phyloP scores from a whole-genome alignment of 176 grass and related monocot species.

The Oryza australiensis region DNA sequence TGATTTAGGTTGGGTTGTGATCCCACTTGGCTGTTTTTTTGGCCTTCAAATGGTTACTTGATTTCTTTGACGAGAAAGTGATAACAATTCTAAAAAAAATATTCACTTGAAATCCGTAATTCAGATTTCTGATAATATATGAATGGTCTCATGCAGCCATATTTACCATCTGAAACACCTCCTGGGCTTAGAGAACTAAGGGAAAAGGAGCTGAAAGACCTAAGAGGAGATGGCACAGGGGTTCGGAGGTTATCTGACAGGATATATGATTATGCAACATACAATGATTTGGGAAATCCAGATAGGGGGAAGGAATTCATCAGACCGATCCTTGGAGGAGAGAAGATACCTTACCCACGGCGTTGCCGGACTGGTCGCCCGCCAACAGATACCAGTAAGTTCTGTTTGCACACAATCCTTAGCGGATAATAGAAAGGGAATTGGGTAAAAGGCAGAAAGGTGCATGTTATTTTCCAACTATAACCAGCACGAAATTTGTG shows the following conservation, averaged over 20 bases:
- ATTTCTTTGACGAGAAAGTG: background rate
- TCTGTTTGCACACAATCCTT: constrained; percentile 30
- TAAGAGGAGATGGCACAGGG: constrained; percentile 80
- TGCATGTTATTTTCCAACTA: constrained; percentile 39
- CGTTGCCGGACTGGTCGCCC: constrained; percentile 84
- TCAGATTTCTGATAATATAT: constrained; percentile 34
- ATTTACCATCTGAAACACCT: constrained; percentile 86
- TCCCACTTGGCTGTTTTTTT: background rate
- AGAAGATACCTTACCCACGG: constrained; percentile 84
- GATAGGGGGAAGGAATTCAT: constrained; percentile 64
- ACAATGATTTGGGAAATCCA: constrained; percentile 97
- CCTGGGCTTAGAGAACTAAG: constrained; percentile 71
- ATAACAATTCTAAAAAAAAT: background rate
- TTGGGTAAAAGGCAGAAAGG: constrained; percentile 26
- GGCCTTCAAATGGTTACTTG: background rate
- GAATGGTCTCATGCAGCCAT: constrained; percentile 68
- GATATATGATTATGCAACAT: constrained; percentile 81
- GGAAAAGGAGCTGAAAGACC: constrained; percentile 73
- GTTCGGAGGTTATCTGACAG: constrained; percentile 76
- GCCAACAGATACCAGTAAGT: constrained; percentile 89
- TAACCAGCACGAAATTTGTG: constrained; percentile 19
- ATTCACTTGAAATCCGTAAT: background rate
- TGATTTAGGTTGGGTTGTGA: constrained; percentile 1
- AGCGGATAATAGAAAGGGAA: constrained; percentile 1
- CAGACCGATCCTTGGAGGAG: constrained; percentile 73